Evolutionary conservation across 148 eudicot species (phyloP), one percentile per base, ranked within the genome.

Genomic region (Rhododendron ferrugineum): DNA sequence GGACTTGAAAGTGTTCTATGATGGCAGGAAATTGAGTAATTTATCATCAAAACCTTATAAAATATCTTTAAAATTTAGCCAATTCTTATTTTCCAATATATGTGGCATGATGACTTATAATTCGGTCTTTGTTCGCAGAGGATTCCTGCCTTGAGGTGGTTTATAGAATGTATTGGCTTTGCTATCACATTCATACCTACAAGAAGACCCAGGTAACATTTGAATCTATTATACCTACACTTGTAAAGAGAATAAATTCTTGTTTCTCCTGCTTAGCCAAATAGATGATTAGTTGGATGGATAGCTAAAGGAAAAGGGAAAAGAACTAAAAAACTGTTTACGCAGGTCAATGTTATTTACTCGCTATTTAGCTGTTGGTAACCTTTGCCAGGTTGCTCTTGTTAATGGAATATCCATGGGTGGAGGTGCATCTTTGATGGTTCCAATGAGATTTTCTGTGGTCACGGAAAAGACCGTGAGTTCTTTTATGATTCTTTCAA

Each of bases 91-190:
- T 76, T 32, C 15, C 82, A 47, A 15, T 81, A 0, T 74, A 20
- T 60, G 15, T 79, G 56, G 74, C 60, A 22, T 70, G 22, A 54
- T 79, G 50, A 78, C 84, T 64, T 85, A 52, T 84, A 81, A 81
- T 11, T 80, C 46, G 62, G 36, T 34, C 54, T 47, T 60, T 4
- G 72, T 85, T 87, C 28, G 68, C 98, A 97, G 99, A 91, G 93
- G 98, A 95, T 89, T 90, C 93, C 78, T 92, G 95, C 89, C 94
- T 97, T 68, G 94, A 97, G 89, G 99, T 94, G 84, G 98, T 91
- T 66, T 97, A 97, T 85, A 90, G 96, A 78, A 94, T 95, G 95
- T 97, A 97, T 85, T 97, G 99, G 99, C 99, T 97, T 80, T 93
- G 98, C 88, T 85, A 94, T 91, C 99, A 97, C 91, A 94, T 95